These are phyloP conservation scores for Suhomyces terraborum DNA, from an alignment of 1,139 yeast species.

Conservation along the genomic window DNA sequence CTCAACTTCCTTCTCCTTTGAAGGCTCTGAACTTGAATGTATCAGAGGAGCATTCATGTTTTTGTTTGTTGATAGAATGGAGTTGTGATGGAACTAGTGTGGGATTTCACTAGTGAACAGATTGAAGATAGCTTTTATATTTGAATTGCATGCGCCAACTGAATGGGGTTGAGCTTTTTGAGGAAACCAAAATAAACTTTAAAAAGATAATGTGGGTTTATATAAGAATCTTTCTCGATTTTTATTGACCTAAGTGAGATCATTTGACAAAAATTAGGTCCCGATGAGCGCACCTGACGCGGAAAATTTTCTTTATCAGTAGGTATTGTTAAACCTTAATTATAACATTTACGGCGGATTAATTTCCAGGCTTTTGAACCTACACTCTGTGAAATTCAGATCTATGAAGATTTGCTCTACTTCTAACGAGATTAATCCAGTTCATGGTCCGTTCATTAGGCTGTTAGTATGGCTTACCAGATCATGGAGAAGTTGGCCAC, in stretches of 20 bases:
- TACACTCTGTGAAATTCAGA: not conserved
- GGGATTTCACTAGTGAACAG: constrained; percentile 17
- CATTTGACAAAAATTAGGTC: constrained; percentile 1
- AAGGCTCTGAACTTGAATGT: constrained; percentile 1
- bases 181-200: not conserved
- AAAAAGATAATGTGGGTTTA: not conserved
- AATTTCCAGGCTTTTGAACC: not conserved
- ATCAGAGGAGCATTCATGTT: constrained; percentile 1
- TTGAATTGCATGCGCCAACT: constrained; percentile 7
- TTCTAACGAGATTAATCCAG: no score
- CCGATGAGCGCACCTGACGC: constrained; percentile 1
- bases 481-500: not conserved
- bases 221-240: not conserved
- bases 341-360: not conserved
- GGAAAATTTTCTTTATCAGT: not conserved
- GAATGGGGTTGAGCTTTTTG: not conserved
- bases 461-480: not conserved
- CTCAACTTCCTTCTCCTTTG: constrained; percentile 5
- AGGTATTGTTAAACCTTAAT: not conserved
- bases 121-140: constrained; percentile 18
- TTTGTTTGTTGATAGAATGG: not conserved
- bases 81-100: constrained; percentile 1
- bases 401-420: not conserved
- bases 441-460: no score
- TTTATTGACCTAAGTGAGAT: not conserved